Percentiles rank a stretch among this genome's conserved stretches.
phyloP scores from a whole-genome alignment of 108 stramenopile species.

The Pseudonitzschia delicatissima region DNA sequence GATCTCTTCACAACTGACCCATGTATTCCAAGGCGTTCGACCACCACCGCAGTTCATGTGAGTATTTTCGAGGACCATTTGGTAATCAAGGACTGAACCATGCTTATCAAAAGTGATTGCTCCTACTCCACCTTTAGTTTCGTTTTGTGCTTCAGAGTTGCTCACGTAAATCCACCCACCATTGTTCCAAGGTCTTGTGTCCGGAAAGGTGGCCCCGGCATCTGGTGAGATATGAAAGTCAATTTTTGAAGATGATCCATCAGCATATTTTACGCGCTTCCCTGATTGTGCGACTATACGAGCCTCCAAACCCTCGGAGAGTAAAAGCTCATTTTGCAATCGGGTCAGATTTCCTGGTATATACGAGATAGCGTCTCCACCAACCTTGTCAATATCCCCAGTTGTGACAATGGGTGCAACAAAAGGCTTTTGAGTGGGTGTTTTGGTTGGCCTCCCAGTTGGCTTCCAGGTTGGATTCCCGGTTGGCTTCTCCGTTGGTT shows the following conservation, averaged over 20 bases:
- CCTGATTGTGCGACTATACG: constrained; percentile 27
- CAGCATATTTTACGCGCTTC: constrained; percentile 16
- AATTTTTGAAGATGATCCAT: constrained; percentile 18
- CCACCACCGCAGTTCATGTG: constrained; percentile 53
- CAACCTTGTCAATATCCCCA: neutral
- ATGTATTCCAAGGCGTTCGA: constrained; percentile 44
- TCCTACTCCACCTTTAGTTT: constrained; percentile 44
- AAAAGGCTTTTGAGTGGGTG: no score
- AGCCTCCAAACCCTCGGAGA: constrained; percentile 22
- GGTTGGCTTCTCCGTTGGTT: neutral
- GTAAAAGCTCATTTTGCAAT: constrained; percentile 22
- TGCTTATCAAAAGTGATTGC: constrained; percentile 43
- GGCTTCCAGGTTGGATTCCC: neutral
- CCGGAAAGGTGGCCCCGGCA: constrained; percentile 39
- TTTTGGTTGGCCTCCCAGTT: no score
- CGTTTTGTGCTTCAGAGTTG: constrained; percentile 47
- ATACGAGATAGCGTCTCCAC: constrained; percentile 21
- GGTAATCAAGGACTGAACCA: constrained; percentile 38
- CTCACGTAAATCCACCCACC: constrained; percentile 62
- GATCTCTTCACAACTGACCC: constrained; percentile 63
- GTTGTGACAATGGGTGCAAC: neutral
- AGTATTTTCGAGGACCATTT: constrained; percentile 35
- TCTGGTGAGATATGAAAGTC: constrained; percentile 51
- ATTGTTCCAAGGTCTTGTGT: constrained; percentile 14
- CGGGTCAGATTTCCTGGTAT: constrained; percentile 39